These are phyloP conservation scores for Astrocystis sublimbata DNA, from an alignment of 495 filamentous ascomycete genomes.

Conservation along the genomic window DNA sequence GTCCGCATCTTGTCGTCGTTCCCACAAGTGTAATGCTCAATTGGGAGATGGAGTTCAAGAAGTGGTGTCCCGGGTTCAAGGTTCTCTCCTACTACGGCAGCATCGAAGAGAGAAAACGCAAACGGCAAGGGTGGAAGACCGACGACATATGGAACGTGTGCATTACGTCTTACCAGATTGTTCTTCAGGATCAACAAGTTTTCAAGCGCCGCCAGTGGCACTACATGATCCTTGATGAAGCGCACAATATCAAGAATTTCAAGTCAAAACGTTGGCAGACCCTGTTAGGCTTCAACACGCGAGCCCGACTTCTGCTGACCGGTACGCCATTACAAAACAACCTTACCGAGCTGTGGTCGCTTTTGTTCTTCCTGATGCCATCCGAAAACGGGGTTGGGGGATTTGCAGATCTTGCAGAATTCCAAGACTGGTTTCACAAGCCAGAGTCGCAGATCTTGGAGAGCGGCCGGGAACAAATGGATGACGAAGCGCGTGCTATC, in stretches of 20 bases:
- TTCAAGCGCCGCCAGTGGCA: slow-evolving; percentile 94
- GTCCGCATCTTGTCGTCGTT: slow-evolving; percentile 93
- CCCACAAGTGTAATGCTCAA: slow-evolving; percentile 99
- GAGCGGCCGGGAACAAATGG: slow-evolving; percentile 88
- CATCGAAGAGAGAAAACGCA: slow-evolving; percentile 85
- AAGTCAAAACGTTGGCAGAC: slow-evolving; percentile 96
- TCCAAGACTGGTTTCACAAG: slow-evolving; percentile 88
- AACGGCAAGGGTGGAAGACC: slow-evolving; percentile 87
- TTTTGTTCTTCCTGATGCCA: slow-evolving; percentile 94
- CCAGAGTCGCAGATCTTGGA: slow-evolving; percentile 95
- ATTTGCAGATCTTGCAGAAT: slow-evolving; percentile 87
- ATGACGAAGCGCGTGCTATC: slow-evolving; percentile 84
- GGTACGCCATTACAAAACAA: slow-evolving; percentile 98
- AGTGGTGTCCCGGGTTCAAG: slow-evolving; percentile 98
- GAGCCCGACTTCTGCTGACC: slow-evolving; percentile 83
- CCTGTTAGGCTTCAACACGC: slow-evolving; percentile 85
- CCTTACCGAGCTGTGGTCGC: slow-evolving; percentile 92
- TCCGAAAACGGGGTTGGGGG: slow-evolving; percentile 82
- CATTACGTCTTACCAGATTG: slow-evolving; percentile 95
- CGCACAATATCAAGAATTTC: slow-evolving; percentile 99
- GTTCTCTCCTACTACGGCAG: slow-evolving; percentile 96
- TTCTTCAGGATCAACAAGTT: slow-evolving; percentile 90
- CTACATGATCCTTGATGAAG: slow-evolving; percentile 98
- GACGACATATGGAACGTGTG: slow-evolving; percentile 93
- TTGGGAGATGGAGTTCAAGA: slow-evolving; percentile 99